phyloP scores from a whole-genome alignment of 2,329 filamentous ascomycete species.

The Colletotrichum sp. region DNA sequence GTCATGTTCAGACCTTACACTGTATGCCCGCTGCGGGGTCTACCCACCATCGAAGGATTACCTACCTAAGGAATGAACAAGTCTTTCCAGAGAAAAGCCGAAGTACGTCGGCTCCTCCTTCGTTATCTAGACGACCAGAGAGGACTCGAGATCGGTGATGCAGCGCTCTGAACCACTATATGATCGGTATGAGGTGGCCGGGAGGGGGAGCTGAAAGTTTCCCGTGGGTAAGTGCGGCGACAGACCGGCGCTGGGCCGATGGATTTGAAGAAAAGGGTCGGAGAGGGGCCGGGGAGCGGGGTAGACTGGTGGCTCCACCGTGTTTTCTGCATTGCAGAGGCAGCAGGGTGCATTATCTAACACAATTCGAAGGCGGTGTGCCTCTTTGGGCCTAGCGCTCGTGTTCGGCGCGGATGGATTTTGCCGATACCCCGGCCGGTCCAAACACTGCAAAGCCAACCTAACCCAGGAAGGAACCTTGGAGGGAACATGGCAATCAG shows the following conservation, averaged over 20 bases:
- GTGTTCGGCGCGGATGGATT: background rate
- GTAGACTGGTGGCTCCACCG: background rate
- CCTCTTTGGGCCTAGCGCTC: background rate
- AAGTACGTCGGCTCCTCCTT: background rate
- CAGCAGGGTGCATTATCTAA: background rate
- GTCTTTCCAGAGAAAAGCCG: background rate
- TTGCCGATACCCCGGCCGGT: constrained; percentile 3
- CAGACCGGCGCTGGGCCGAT: background rate
- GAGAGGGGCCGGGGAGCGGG: background rate
- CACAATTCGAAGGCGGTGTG: background rate
- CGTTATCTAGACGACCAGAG: background rate
- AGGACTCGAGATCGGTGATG: background rate
- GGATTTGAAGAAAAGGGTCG: background rate
- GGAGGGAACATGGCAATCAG: background rate
- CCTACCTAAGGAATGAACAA: background rate
- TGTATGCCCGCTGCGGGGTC: background rate
- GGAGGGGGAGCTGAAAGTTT: background rate
- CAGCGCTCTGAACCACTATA: background rate
- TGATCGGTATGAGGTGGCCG: background rate
- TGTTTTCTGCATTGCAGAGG: background rate
- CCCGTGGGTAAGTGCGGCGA: background rate
- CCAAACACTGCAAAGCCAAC: background rate
- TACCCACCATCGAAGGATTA: background rate
- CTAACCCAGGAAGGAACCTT: background rate
- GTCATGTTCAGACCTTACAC: background rate